Conservation (phyloP, 1,284 basidiomycete genomes). For the Melampsora americana region DNA sequence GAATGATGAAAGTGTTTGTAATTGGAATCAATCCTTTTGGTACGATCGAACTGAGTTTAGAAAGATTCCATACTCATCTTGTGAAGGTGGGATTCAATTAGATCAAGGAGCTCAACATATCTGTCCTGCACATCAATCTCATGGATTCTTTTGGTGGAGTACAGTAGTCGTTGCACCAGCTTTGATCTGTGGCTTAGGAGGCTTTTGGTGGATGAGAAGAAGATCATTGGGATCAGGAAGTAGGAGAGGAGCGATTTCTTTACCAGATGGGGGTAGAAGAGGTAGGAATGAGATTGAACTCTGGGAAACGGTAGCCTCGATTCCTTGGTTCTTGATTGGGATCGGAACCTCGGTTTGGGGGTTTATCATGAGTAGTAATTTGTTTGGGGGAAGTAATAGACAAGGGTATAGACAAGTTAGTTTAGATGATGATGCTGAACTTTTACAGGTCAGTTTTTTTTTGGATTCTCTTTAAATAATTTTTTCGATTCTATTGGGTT, state of each 20-base stretch:
- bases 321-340: slow-evolving; percentile 82
- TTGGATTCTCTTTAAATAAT: background rate
- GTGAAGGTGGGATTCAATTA: slow-evolving; percentile 68
- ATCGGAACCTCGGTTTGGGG: slow-evolving; percentile 59
- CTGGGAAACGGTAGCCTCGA: slow-evolving; percentile 69
- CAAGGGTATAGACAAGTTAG: slow-evolving; percentile 44
- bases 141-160: slow-evolving; percentile 76
- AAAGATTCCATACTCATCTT: slow-evolving; percentile 78
- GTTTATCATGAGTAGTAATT: slow-evolving; percentile 35
- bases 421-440: slow-evolving; percentile 43
- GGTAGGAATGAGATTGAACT: slow-evolving; percentile 57
- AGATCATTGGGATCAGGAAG: background rate
- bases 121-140: slow-evolving; percentile 69
- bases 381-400: slow-evolving; percentile 23
- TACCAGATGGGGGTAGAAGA: slow-evolving; percentile 35
- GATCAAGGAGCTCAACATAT: slow-evolving; percentile 69
- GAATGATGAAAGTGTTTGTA: slow-evolving; percentile 50
- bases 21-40: slow-evolving; percentile 61
- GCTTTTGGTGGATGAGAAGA: slow-evolving; percentile 68
- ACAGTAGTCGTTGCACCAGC: slow-evolving; percentile 71
- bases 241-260: slow-evolving; percentile 33
- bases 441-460: slow-evolving; percentile 28
- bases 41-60: slow-evolving; percentile 85
- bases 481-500: background rate
- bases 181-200: slow-evolving; percentile 68